These are phyloP conservation scores for Plasmodium gaboni DNA, from an alignment of 169 alveolate species.

Conservation along the genomic window DNA sequence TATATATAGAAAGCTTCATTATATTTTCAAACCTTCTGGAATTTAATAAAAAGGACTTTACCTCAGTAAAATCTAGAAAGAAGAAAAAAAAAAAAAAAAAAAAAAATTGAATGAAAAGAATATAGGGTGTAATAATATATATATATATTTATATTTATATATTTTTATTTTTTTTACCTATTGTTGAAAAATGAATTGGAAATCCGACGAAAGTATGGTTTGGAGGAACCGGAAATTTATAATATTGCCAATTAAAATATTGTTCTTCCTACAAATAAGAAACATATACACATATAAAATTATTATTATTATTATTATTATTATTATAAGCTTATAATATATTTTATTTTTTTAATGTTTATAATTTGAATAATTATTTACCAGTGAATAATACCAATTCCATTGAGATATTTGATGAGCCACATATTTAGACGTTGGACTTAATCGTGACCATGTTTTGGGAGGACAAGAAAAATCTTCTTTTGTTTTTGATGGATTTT, in stretches of 20 bases:
- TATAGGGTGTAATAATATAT: not conserved
- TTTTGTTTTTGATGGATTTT: constrained; percentile 21
- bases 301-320: not conserved
- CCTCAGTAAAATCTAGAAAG: constrained; percentile 84
- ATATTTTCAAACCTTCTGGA: constrained; percentile 84
- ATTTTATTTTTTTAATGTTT: not conserved
- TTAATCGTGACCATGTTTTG: constrained; percentile 83
- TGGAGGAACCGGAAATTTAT: constrained; percentile 87
- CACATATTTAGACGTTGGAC: constrained; percentile 80
- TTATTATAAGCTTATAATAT: not conserved
- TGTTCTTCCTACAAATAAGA: constrained; percentile 83
- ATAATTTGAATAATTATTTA: constrained; percentile 16
- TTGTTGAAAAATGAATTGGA: constrained; percentile 90
- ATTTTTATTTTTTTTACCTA: constrained; percentile 15
- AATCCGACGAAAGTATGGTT: constrained; percentile 90
- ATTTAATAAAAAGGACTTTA: constrained; percentile 82
- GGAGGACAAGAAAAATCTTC: constrained; percentile 48
- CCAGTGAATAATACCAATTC: constrained; percentile 88
- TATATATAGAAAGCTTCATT: constrained; percentile 86
- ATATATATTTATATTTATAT: not conserved
- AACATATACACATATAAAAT: not conserved
- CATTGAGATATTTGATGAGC: constrained; percentile 85
- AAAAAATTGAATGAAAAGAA: not conserved
- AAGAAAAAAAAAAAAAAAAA: not conserved
- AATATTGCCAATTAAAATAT: constrained; percentile 87